Evolutionary conservation across 2,329 filamentous ascomycete species (phyloP), one percentile per base, ranked within the genome.

Genomic region (Mollisiaceae sp.): DNA sequence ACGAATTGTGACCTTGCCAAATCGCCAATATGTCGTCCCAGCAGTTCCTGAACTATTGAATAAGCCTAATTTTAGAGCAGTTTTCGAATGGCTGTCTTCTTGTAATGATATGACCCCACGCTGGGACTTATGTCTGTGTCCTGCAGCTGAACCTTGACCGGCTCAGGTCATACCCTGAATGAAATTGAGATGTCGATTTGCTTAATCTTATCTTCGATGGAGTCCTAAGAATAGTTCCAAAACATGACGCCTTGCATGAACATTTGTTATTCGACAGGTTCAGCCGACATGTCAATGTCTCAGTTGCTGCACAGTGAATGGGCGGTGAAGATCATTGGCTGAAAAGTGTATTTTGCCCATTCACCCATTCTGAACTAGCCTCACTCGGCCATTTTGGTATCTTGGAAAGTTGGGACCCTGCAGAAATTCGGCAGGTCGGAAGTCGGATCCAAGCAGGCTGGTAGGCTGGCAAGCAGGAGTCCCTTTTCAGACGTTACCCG

Each of bases 281-380:
- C 55, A 57, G 55, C 55, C 55, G 55, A 57, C 39, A 35, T 57
- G 32, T 57, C 55, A 57, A 57, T 57, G 55, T 57, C 55, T 57
- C 55, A 57, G 32, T 57, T 57, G 50, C 50, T 54, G 50, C 50
- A 54, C 32, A 39, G 55, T 38, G 36, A 41, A 57, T 57, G 20
- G 14, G 32, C 55, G 55, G 55, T 57, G 32, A 57, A 57, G 55
- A 27, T 57, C 24, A 57, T 57, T 57, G 55, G 55, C 14, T 39
- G 55, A 41, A 22, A 22, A 38, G 32, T 35, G 35, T 35, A 27
- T 36, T 57, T 57, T 27, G 20, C 32, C 36, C 55, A 57, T 41
- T 36, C 55, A 39, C 55, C 55, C 36, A 24, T 38, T 57, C 15
- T 22, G 35, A 39, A 20, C 36, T 57, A 57, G 55, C 35, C 35